These are phyloP conservation scores for Globisporangium takayamanum DNA, from an alignment of 352 stramenopile genomes.

Conservation along the genomic window DNA sequence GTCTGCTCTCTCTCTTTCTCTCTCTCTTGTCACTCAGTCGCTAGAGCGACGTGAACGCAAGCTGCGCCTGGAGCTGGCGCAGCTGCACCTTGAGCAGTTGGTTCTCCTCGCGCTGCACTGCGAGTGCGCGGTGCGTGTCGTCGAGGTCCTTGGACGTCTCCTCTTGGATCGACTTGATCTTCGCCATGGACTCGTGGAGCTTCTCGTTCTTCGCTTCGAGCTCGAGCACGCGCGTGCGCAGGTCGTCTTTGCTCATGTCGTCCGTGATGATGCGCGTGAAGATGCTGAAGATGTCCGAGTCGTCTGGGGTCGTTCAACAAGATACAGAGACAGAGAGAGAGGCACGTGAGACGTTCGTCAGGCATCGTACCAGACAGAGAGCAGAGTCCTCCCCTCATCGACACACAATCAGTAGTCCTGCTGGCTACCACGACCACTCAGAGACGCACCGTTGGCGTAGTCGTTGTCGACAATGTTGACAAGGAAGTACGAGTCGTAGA, in stretches of 20 bases:
- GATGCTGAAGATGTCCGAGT: slow-evolving; percentile 78
- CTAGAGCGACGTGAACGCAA: slow-evolving; percentile 47
- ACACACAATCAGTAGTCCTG: neutral
- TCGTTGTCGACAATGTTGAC: slow-evolving; percentile 99
- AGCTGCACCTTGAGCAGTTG: slow-evolving; percentile 52
- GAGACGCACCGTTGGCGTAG: slow-evolving; percentile 70
- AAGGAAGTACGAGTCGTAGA: slow-evolving; percentile 96
- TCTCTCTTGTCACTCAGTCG: neutral
- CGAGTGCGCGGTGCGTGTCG: slow-evolving; percentile 42
- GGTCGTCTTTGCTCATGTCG: slow-evolving; percentile 70
- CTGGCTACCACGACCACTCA: too few relatives aligned
- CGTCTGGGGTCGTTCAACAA: slow-evolving; percentile 23
- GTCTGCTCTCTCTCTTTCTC: neutral
- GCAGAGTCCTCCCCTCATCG: neutral
- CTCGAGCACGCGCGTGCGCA: slow-evolving; percentile 61
- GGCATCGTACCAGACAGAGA: neutral
- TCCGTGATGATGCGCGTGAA: slow-evolving; percentile 82
- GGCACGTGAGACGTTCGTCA: neutral
- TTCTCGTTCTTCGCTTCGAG: slow-evolving; percentile 68
- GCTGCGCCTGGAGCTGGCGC: slow-evolving; percentile 52
- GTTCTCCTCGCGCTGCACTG: slow-evolving; percentile 44
- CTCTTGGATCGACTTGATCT: slow-evolving; percentile 59
- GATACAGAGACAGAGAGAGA: neutral
- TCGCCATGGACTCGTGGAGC: slow-evolving; percentile 66
- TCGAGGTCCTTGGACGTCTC: slow-evolving; percentile 46